Evolutionary conservation across 257 asterid species (phyloP).

Genomic region (Solanum sejunctum): DNA sequence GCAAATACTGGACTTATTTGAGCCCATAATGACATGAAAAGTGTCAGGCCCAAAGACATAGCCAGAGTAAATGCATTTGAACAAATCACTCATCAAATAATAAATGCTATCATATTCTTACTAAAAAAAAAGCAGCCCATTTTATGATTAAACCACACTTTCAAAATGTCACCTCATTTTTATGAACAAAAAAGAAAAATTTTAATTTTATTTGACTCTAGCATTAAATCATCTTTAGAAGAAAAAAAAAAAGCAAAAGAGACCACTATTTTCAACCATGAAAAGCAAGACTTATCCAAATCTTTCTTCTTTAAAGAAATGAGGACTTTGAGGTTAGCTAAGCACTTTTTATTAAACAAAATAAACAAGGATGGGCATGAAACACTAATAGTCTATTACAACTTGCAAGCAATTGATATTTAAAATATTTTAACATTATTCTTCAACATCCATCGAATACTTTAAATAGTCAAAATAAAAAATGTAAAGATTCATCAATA

Average conservation of each 20-base stretch:
- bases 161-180: neutral
- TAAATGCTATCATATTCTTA: neutral
- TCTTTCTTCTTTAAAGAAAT: neutral
- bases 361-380: neutral
- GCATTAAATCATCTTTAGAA: neutral
- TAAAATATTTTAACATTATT: neutral
- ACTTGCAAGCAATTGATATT: neutral
- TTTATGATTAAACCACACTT: neutral
- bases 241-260: neutral
- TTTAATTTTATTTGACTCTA: neutral
- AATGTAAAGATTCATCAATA: neutral
- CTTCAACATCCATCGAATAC: too few relatives aligned
- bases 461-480: neutral
- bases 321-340: neutral
- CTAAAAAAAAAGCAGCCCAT: neutral
- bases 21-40: neutral
- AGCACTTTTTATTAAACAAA: neutral
- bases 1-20: neutral
- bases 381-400: neutral
- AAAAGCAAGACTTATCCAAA: neutral
- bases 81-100: neutral
- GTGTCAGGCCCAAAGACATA: neutral
- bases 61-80: neutral
- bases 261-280: neutral
- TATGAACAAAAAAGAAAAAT: neutral